phyloP scores from a whole-genome alignment of 108 stramenopile genomes.

The Chaetoceros tenuissimus region DNA sequence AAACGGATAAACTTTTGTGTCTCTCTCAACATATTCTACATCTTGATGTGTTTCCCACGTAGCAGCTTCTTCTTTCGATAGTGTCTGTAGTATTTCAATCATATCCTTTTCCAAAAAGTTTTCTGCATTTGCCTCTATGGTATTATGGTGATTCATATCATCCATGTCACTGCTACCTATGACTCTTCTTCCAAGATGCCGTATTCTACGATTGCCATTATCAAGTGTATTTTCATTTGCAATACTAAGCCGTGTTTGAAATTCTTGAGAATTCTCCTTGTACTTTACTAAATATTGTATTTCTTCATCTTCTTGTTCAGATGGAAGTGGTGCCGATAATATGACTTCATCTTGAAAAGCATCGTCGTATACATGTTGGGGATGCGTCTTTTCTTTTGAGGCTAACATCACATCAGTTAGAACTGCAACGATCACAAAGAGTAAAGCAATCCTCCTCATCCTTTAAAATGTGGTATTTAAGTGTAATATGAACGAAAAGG shows the following conservation, averaged over 20 bases:
- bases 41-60: neutral
- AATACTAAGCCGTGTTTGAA: neutral
- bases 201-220: neutral
- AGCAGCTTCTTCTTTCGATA: neutral
- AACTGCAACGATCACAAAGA: too few species aligned
- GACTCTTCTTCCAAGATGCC: neutral
- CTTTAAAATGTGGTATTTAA: too few species aligned
- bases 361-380: too few species aligned
- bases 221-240: neutral
- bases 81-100: neutral
- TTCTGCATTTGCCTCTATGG: neutral
- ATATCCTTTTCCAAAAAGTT: neutral
- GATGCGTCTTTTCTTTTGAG: too few species aligned
- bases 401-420: too few species aligned
- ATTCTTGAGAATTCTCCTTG: neutral
- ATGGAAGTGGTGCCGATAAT: too few species aligned
- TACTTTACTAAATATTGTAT: neutral
- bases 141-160: neutral
- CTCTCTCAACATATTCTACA: neutral
- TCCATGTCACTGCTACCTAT: neutral
- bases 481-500: too few species aligned
- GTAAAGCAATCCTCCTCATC: too few species aligned
- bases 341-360: too few species aligned
- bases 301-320: neutral
- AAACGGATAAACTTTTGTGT: neutral